These are phyloP conservation scores for Rhododendron griersonianum DNA, from an alignment of 148 eudicot genomes.

Conservation along the genomic window DNA sequence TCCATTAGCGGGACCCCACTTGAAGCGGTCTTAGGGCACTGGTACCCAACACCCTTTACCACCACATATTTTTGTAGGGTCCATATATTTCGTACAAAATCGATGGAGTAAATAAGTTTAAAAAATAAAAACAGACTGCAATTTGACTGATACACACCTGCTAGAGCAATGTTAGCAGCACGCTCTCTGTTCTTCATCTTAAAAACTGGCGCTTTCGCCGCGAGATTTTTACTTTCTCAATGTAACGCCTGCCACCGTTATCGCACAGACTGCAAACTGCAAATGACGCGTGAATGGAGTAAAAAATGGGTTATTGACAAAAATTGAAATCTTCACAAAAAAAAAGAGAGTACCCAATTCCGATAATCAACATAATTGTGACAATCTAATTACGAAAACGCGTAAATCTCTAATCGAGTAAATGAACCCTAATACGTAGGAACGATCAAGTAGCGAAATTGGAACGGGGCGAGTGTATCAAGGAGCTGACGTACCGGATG, in stretches of 20 bases:
- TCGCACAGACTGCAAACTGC: not conserved
- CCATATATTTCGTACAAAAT: not conserved
- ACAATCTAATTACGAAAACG: not conserved
- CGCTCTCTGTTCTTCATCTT: conserved; percentile 35
- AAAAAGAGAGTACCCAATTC: not conserved
- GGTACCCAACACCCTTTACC: not conserved
- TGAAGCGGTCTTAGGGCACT: not conserved
- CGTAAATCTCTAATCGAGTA: not conserved
- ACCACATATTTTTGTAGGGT: not conserved
- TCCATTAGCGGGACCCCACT: not conserved
- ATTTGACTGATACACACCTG: conserved; percentile 41
- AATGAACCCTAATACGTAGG: not conserved
- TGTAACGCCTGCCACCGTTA: not conserved
- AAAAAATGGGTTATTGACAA: not conserved
- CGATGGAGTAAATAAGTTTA: too few relatives aligned
- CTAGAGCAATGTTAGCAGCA: conserved; percentile 72
- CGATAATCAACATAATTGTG: not conserved
- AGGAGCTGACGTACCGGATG: not conserved
- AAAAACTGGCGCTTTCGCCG: not conserved
- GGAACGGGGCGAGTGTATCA: not conserved
- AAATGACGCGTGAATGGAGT: not conserved
- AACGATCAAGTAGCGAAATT: not conserved
- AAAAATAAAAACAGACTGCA: too few relatives aligned
- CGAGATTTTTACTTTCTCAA: not conserved
- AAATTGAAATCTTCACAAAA: not conserved